Evolutionary conservation across 768 basidiomycete genomes (phyloP), one percentile per base, ranked within the genome.

Genomic region (Naganishia friedmannii): DNA sequence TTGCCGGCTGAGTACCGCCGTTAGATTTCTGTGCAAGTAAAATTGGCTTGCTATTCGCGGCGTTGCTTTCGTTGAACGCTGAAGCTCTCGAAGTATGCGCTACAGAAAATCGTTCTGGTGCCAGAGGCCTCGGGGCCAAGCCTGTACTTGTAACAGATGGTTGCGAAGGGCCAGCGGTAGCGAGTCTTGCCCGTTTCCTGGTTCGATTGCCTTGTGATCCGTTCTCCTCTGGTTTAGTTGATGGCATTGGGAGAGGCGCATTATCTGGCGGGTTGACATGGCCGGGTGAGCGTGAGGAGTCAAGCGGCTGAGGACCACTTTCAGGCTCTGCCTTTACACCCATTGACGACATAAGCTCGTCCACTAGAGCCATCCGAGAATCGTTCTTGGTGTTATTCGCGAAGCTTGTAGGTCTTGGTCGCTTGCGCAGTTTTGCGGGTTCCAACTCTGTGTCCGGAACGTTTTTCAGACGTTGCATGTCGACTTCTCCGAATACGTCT

Each of bases 361-460:
- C 73, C 1, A 79, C 77, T 5, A 79, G 72, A 12, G 65, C 57
- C 23, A 45, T 63, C n/a, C 60, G 60, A 42, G 39, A 45, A 45
- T 73, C 72, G 8, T 74, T 57, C 26, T 58, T 72, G 23, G 72
- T 66, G 37, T 75, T 71, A 60, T 73, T 37, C 26, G 70, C 73
- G 31, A 42, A 60, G 10, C 31, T 53, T 0, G 39, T 19, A 29
- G 48, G 15, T n/a, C 60, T 34, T 7, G 71, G 66, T 48, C 75
- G 74, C 63, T 78, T 79, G 15, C 74, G 69, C 10, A 79, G 53
- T 3, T 71, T 76, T 12, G 77, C 77, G n/a, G 73, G 76, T 46
- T 77, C 76, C 26, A 74, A 58, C 42, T 72, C 70, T 5, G 73
- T 65, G 53, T 60, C 31, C 26, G 26, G 46, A 42, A 70, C 34